Base-by-base conservation (phyloP, 148 eudicot species). In the Linanthus parryae region DNA sequence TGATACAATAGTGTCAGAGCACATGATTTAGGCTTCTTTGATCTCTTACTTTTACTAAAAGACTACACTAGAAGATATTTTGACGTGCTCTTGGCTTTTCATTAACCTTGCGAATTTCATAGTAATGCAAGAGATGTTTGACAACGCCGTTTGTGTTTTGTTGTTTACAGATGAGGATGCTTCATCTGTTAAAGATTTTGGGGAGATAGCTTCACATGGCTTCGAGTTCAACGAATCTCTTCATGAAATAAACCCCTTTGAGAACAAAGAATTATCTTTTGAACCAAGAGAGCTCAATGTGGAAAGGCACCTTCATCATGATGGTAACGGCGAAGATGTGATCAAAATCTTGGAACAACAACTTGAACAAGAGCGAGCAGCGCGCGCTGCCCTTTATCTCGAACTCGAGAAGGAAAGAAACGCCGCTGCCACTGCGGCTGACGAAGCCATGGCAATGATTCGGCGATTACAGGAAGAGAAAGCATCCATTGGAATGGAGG, bases 371-470 rank as follows among this genome's bases (percentile, higher is more conserved):
- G 94, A 80, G 48, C 96, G 64, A 22, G 72, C 66, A 46, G 88
- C 88, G 47, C 77, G 84, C 49, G 56, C 69, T 46, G 78, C 91
- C 12, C 82, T 92, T 42, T 77, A 62, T 60, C 58, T 75, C 43
- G 99, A 92, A 59, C 81, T 92, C 43, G 99, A 87, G 66, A 77
- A 92, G 73, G 99, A 92, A 68, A 82, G 96, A 63, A 76, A 48
- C 70, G 91, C 99, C 48, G 90, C 99, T 57, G 96, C 96, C 30
- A 71, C 75, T 48, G 95, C 96, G 59, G 88, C 99, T 5, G 96
- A 92, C 67, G 99, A 92, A 70, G 95, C 99, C 29, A 92, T 92
- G 96, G 78, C 99, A 54, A 92, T 92, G 96, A 92, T 92, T 58
- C 64, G 74, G 28, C 90, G 91, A 15, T 63, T 88, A 14, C 94